phyloP scores from a whole-genome alignment of 805 yeast genomes.

The Cyberlindnera euphorbiae region DNA sequence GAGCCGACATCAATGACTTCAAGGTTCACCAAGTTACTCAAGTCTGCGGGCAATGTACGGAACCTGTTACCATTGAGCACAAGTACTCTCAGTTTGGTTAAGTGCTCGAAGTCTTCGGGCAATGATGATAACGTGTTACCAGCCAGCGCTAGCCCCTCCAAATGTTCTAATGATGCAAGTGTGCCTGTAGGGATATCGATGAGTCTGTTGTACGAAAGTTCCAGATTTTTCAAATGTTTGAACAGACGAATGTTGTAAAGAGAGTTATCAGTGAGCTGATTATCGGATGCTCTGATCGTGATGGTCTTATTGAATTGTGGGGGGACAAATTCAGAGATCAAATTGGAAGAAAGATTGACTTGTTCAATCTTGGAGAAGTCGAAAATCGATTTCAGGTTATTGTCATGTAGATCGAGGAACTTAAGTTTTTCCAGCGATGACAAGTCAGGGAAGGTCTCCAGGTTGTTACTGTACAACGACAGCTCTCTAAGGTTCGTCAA shows the following conservation, averaged over 20 bases:
- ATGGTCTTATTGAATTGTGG: slow-evolving; percentile 37
- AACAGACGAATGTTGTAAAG: slow-evolving; percentile 63
- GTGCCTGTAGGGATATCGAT: slow-evolving; percentile 79
- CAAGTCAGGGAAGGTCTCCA: slow-evolving; percentile 66
- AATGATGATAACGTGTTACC: slow-evolving; percentile 78
- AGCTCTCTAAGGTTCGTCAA: slow-evolving; percentile 58
- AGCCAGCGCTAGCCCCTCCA: slow-evolving; percentile 68
- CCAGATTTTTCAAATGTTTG: slow-evolving; percentile 53
- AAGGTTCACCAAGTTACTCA: slow-evolving; percentile 61
- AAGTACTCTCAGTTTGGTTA: slow-evolving; percentile 54
- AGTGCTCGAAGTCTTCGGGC: slow-evolving; percentile 74
- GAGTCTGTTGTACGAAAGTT: slow-evolving; percentile 79
- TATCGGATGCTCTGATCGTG: slow-evolving; percentile 70
- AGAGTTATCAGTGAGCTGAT: slow-evolving; percentile 72
- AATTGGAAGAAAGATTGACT: slow-evolving; percentile 71
- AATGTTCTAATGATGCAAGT: slow-evolving; percentile 45
- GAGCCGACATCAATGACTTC: slow-evolving; percentile 85
- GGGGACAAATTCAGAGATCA: slow-evolving; percentile 31
- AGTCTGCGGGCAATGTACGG: slow-evolving; percentile 83
- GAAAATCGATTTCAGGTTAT: slow-evolving; percentile 69
- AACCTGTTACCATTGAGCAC: slow-evolving; percentile 80
- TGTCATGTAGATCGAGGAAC: slow-evolving; percentile 75
- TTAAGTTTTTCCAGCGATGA: slow-evolving; percentile 55
- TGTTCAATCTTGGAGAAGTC: slow-evolving; percentile 35
- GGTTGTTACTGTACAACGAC: slow-evolving; percentile 69